Base-by-base conservation (phyloP, 1,139 yeast species). In the Saccharomyces hybrid region DNA sequence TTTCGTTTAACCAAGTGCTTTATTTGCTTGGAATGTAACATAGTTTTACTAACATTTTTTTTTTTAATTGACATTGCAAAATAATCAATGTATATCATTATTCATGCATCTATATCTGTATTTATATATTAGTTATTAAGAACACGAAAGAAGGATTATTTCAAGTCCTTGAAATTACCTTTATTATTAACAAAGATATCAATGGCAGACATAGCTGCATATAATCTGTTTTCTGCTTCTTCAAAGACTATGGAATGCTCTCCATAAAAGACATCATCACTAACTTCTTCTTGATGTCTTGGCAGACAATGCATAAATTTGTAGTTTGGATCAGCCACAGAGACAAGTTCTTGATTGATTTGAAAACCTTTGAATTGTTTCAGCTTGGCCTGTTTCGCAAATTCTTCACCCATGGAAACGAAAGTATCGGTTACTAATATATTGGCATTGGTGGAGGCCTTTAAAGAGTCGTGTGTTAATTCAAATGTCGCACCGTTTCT, bases 221-320 rank as follows among this genome's bases (percentile, higher is more conserved):
- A 93, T 47, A 93, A 75, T 72, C 99, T 81, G 75, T 93, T 93
- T 74, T 93, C 99, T 42, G 97, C 99, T 73, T 93, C 97, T 62
- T 84, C 85, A 73, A 93, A 93, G 8, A 93, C 99, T 54, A 93
- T 75, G 1, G 97, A 88, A 60, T 85, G 80, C 38, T 84, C 83
- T 53, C 91, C 78, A 73, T 91, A 93, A 69, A 93, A 93, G 1
- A 93, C 95, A 49, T 87, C 96, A 70, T 93, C 99, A 47, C 83
- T 79, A 48, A 93, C 99, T 73, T 93, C 99, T 71, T 91, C 97
- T 32, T 81, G 79, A 64, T 93, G 96, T 74, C 99, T 85, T 59
- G 99, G 99, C 63, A 93, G 78, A 73, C 99, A 93, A 70, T 93
- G 99, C 97, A 93, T 90, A 72, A 93, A 93, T 69, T 82, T 88